Conservation (phyloP, 2,329 filamentous ascomycete species). For the Curvularia sp. region DNA sequence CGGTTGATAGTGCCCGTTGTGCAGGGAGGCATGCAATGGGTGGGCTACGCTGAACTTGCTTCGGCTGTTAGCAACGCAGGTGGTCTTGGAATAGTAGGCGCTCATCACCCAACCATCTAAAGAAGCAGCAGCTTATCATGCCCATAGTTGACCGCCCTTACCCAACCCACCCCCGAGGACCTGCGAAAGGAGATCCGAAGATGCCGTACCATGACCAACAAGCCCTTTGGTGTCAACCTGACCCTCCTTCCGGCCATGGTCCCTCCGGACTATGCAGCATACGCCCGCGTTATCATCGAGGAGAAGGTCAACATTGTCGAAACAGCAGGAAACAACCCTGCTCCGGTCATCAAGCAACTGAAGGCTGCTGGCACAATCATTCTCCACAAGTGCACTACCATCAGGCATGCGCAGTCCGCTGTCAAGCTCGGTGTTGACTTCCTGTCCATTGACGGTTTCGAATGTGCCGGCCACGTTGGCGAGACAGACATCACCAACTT, state of each 20-base stretch:
- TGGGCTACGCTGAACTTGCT: slow-evolving; percentile 80
- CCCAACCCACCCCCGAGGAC: slow-evolving; percentile 89
- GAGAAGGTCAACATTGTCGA: slow-evolving; percentile 92
- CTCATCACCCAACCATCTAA: not conserved
- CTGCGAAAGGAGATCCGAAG: slow-evolving; percentile 91
- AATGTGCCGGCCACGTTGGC: slow-evolving; percentile 91
- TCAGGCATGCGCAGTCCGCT: slow-evolving; percentile 88
- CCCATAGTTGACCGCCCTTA: slow-evolving; percentile 75
- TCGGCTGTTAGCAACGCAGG: slow-evolving; percentile 72
- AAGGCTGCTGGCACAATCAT: slow-evolving; percentile 81
- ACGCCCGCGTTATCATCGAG: slow-evolving; percentile 90
- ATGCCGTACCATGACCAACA: slow-evolving; percentile 78
- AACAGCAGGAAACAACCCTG: slow-evolving; percentile 88
- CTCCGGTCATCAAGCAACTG: slow-evolving; percentile 86
- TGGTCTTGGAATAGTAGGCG: slow-evolving; percentile 71
- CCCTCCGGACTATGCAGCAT: slow-evolving; percentile 90
- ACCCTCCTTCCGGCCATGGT: slow-evolving; percentile 89
- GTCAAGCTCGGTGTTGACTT: slow-evolving; percentile 97
- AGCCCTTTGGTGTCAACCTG: slow-evolving; percentile 91
- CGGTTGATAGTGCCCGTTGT: slow-evolving; percentile 73
- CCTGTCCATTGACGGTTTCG: slow-evolving; percentile 94
- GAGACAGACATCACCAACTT: slow-evolving; percentile 90
- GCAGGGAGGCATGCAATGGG: slow-evolving; percentile 87
- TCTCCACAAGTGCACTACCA: slow-evolving; percentile 97
- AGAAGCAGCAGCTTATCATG: slow-evolving; percentile 20